Percentiles rank a stretch among this genome's conserved stretches.
Evolutionary conservation across 331 rosid genomes (phyloP).

Genomic region (Quercus lobata): DNA sequence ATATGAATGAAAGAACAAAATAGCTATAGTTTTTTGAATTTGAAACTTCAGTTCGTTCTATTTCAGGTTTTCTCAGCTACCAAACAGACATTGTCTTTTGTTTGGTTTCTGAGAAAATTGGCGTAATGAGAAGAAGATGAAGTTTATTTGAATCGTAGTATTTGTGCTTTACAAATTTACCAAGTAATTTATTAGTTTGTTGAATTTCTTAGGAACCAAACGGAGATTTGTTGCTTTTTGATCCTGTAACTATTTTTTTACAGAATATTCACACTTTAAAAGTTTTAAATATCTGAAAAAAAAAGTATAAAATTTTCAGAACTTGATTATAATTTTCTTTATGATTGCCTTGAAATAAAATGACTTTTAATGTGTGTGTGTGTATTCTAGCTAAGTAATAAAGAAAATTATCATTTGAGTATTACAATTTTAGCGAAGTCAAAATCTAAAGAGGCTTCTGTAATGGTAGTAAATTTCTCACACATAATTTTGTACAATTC

Average conservation of each 20-base stretch:
- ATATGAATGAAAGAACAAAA: too few species aligned
- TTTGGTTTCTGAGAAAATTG: neutral
- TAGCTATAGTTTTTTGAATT: neutral
- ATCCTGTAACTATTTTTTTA: neutral
- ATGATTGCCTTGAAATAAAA: neutral
- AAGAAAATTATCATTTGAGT: neutral
- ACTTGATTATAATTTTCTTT: neutral
- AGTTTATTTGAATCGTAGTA: too few species aligned
- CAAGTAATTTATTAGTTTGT: too few species aligned
- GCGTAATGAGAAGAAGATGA: too few species aligned
- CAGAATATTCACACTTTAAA: neutral
- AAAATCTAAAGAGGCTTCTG: too few species aligned
- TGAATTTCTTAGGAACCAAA: too few species aligned
- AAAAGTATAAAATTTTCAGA: neutral
- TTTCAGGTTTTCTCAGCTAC: too few species aligned
- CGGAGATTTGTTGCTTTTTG: too few species aligned
- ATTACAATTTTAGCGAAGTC: neutral
- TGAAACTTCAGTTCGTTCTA: neutral
- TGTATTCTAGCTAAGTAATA: neutral
- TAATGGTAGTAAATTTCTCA: too few species aligned
- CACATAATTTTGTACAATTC: too few species aligned
- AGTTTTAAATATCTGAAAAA: neutral
- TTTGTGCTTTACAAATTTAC: too few species aligned
- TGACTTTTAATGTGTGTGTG: neutral
- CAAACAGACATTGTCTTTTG: neutral